These are phyloP conservation scores for Russula sp. DNA, from an alignment of 768 basidiomycete genomes.

Conservation along the genomic window DNA sequence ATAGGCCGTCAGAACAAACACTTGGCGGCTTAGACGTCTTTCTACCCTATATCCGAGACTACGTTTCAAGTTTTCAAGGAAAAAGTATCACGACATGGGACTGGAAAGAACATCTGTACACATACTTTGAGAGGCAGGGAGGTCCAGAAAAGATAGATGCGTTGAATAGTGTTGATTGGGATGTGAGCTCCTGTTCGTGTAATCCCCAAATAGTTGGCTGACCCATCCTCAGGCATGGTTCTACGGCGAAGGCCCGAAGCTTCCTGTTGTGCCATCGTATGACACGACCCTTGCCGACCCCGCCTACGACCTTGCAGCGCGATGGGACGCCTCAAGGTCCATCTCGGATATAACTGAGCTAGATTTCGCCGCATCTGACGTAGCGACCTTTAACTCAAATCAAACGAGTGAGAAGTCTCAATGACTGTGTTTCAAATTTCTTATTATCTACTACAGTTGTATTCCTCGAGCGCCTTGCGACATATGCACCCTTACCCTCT, in stretches of 20 bases:
- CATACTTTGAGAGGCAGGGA: constrained; percentile 59
- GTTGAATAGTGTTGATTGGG: constrained; percentile 72
- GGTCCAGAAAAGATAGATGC: constrained; percentile 58
- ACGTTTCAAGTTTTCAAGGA: constrained; percentile 77
- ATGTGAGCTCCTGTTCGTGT: constrained; percentile 47
- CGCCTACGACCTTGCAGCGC: constrained; percentile 67
- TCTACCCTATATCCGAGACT: constrained; percentile 79
- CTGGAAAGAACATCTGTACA: constrained; percentile 79
- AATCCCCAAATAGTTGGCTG: background rate
- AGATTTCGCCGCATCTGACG: constrained; percentile 56
- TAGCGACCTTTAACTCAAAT: constrained; percentile 64
- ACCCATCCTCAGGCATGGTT: constrained; percentile 61
- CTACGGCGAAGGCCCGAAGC: constrained; percentile 68
- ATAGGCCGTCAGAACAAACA: constrained; percentile 49
- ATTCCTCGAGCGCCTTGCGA: constrained; percentile 77
- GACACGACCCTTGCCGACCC: constrained; percentile 67
- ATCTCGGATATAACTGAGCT: constrained; percentile 45
- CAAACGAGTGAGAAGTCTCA: constrained; percentile 57
- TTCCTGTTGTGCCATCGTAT: constrained; percentile 74
- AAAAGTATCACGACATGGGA: constrained; percentile 79
- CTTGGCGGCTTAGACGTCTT: constrained; percentile 83
- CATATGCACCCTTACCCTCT: constrained; percentile 58
- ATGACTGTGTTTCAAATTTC: background rate
- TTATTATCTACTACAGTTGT: constrained; percentile 49
- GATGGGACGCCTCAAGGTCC: constrained; percentile 67